Evolutionary conservation across 2,329 filamentous ascomycete genomes (phyloP).

Genomic region (Pseudogymnoascus sp.): DNA sequence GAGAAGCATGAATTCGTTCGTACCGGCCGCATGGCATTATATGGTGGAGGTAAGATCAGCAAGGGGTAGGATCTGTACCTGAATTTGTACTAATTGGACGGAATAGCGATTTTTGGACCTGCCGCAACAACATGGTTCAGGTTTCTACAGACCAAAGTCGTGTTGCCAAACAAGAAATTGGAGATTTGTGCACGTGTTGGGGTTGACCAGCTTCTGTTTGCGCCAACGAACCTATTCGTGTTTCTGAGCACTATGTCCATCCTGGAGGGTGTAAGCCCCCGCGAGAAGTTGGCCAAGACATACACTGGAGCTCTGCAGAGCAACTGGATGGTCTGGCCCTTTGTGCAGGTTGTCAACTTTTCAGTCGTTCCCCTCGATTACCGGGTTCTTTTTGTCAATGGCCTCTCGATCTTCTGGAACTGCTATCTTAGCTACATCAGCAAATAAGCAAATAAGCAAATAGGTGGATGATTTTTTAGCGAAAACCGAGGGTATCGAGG

Average conservation of each 20-base stretch:
- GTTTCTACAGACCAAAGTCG: constrained; percentile 54
- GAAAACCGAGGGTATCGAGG: not conserved
- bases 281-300: constrained; percentile 50
- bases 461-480: not conserved
- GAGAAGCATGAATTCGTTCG: constrained; percentile 65
- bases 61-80: not conserved
- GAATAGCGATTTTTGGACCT: constrained; percentile 56
- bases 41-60: constrained; percentile 58
- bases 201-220: constrained; percentile 58
- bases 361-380: constrained; percentile 60
- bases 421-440: constrained; percentile 33
- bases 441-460: constrained; percentile 8
- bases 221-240: constrained; percentile 52
- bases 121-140: constrained; percentile 63
- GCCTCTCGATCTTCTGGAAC: constrained; percentile 52
- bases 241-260: constrained; percentile 63
- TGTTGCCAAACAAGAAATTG: constrained; percentile 44
- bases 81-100: constrained; percentile 14
- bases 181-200: constrained; percentile 56
- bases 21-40: constrained; percentile 70
- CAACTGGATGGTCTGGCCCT: constrained; percentile 64
- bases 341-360: constrained; percentile 61
- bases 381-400: constrained; percentile 61
- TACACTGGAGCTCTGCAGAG: constrained; percentile 54
- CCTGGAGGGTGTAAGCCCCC: constrained; percentile 50